A percentile compares a stretch with the other conserved stretches of the same genome.
Evolutionary conservation across 2,329 filamentous ascomycete species (phyloP).

Genomic region (Juglanconis oblonga): DNA sequence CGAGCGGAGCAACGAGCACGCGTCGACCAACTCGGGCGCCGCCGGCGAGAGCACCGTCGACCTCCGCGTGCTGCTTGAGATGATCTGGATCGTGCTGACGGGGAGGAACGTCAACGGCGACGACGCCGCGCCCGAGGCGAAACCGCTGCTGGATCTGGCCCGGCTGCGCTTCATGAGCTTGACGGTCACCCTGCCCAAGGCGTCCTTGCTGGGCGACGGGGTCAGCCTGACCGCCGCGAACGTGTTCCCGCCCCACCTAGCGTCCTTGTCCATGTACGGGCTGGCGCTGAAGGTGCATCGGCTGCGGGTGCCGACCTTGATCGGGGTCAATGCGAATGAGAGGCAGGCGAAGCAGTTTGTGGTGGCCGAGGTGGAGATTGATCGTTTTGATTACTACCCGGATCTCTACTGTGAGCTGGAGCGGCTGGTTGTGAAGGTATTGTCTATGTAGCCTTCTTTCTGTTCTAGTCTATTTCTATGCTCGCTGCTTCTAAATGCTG

Average conservation of each 20-base stretch:
- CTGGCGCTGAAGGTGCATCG: conserved; percentile 49
- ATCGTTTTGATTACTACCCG: conserved; percentile 41
- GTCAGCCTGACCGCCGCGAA: conserved; percentile 50
- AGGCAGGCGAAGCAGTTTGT: conserved; percentile 64
- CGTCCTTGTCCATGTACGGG: conserved; percentile 26
- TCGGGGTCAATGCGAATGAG: conserved; percentile 74
- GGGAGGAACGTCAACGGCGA: conserved; percentile 32
- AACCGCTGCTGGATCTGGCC: conserved; percentile 32
- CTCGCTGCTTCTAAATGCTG: conserved; percentile 9
- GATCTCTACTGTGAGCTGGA: conserved; percentile 59
- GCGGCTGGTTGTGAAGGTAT: conserved; percentile 57
- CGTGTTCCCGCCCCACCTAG: conserved; percentile 31
- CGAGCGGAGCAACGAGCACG: conserved; percentile 15
- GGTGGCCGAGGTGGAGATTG: conserved; percentile 60
- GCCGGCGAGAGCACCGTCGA: conserved; percentile 20
- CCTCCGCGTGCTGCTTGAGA: conserved; percentile 32
- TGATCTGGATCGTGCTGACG: conserved; percentile 36
- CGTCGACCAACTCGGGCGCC: conserved; percentile 24
- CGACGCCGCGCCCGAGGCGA: conserved; percentile 26
- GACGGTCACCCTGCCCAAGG: conserved; percentile 62
- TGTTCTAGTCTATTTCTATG: background rate
- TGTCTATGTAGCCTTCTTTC: background rate
- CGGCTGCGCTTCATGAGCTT: conserved; percentile 48
- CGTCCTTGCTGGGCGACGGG: conserved; percentile 61
- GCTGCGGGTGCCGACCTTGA: conserved; percentile 62